phyloP scores from a whole-genome alignment of 352 stramenopile species.

The Phytophthora melonis region DNA sequence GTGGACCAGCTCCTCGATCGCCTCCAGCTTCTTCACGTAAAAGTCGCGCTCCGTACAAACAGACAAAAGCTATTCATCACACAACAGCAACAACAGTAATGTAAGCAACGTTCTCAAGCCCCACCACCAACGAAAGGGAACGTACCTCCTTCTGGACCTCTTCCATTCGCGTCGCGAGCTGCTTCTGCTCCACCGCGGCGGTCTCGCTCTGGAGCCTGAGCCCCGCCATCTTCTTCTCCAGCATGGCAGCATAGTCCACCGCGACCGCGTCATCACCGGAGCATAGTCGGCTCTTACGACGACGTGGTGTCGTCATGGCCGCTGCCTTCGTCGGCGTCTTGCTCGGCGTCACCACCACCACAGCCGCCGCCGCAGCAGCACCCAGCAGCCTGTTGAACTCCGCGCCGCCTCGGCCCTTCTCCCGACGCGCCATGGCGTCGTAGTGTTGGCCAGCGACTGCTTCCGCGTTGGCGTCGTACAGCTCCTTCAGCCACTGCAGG shows the following conservation, averaged over 20 bases:
- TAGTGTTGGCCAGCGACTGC: constrained; percentile 74
- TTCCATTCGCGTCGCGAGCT: background rate
- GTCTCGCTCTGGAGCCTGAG: constrained; percentile 16
- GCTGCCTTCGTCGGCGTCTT: constrained; percentile 4
- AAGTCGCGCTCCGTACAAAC: constrained; percentile 96
- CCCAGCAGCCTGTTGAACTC: constrained; percentile 65
- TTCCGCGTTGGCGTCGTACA: constrained; percentile 56
- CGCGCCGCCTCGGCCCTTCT: constrained; percentile 92
- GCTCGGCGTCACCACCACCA: constrained; percentile 1
- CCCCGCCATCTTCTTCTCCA: constrained; percentile 16
- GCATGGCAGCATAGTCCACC: background rate
- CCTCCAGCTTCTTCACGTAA: constrained; percentile 98
- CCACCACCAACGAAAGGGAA: background rate
- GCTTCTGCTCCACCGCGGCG: constrained; percentile 1
- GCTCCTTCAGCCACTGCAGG: constrained; percentile 97
- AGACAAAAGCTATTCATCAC: constrained; percentile 58
- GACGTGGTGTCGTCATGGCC: background rate
- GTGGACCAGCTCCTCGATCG: constrained; percentile 96
- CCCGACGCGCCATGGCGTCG: constrained; percentile 90
- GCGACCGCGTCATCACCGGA: background rate
- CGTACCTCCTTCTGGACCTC: constrained; percentile 10
- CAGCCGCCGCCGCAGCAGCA: background rate
- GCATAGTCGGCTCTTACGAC: constrained; percentile 9
- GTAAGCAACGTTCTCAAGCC: background rate
- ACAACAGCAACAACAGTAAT: background rate